Percentiles rank a stretch among this genome's conserved stretches.
These are phyloP conservation scores for Haplosporangium sp. DNA, from an alignment of 371 early-diverging fungal genomes.

Conservation along the genomic window DNA sequence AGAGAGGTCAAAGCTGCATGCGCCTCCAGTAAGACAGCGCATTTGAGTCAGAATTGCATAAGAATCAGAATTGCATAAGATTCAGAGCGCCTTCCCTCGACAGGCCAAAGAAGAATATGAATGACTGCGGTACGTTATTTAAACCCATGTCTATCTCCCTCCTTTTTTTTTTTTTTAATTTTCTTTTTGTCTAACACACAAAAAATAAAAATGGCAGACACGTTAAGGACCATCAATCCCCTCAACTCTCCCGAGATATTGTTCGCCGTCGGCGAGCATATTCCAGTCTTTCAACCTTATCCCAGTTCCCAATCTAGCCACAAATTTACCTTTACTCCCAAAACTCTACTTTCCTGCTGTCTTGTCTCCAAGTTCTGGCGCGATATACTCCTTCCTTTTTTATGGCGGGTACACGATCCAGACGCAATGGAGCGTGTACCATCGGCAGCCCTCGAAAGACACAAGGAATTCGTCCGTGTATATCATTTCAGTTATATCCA, in stretches of 20 bases:
- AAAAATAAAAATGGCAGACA: background rate
- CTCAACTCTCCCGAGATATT: constrained; percentile 8
- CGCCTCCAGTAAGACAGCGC: background rate
- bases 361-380: constrained; percentile 21
- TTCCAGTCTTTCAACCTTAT: background rate
- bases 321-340: background rate
- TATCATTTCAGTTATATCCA: background rate
- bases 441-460: background rate
- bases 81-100: no score
- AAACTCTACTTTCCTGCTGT: background rate
- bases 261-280: background rate
- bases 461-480: background rate
- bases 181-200: background rate
- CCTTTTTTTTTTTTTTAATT: background rate
- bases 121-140: background rate
- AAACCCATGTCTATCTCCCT: background rate
- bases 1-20: background rate
- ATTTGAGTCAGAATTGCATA: constrained; percentile 1
- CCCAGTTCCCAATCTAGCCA: background rate
- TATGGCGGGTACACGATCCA: constrained; percentile 10
- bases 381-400: constrained; percentile 1
- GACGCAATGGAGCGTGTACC: background rate
- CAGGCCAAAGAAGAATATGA: background rate
- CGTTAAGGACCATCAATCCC: background rate
- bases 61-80: no score